Evolutionary conservation across 768 basidiomycete genomes (phyloP).

Genomic region (Sarcodon sp.): DNA sequence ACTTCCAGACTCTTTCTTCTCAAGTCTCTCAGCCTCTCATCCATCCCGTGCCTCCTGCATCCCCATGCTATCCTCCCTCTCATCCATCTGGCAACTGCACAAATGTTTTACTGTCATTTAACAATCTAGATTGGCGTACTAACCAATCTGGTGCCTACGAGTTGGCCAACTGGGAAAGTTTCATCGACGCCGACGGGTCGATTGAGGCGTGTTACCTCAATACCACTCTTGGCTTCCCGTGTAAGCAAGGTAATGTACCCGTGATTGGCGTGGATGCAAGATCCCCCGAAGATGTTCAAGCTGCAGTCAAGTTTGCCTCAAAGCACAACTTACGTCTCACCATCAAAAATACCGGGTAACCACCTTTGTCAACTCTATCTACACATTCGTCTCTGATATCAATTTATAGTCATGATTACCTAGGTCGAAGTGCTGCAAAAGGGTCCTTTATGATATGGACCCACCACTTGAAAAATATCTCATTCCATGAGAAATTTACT

Average conservation of each 20-base stretch:
- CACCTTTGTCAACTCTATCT: not conserved
- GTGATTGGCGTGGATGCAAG: slow-evolving; percentile 27
- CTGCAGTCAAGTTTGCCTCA: slow-evolving; percentile 23
- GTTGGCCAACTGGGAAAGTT: slow-evolving; percentile 19
- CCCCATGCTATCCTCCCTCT: slow-evolving; percentile 31
- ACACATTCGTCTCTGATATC: too few species aligned
- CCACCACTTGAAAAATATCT: slow-evolving; percentile 25
- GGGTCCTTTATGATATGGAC: slow-evolving; percentile 33
- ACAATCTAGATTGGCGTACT: slow-evolving; percentile 26
- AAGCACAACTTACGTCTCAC: slow-evolving; percentile 23
- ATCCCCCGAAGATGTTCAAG: slow-evolving; percentile 24
- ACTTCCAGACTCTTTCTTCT: slow-evolving; percentile 19
- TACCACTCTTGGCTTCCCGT: slow-evolving; percentile 23
- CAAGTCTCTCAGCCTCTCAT: slow-evolving; percentile 32
- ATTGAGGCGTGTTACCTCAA: slow-evolving; percentile 40
- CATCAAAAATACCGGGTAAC: slow-evolving; percentile 16
- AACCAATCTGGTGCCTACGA: slow-evolving; percentile 28
- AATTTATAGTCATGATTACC: slow-evolving; percentile 19
- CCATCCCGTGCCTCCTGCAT: too few species aligned
- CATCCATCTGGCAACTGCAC: slow-evolving; percentile 24
- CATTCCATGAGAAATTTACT: slow-evolving; percentile 16
- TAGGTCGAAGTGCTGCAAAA: slow-evolving; percentile 24
- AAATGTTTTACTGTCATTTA: slow-evolving; percentile 14
- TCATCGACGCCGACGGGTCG: slow-evolving; percentile 27
- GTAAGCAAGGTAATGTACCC: slow-evolving; percentile 28